Evolutionary conservation across 768 basidiomycete genomes (phyloP), one percentile per base, ranked within the genome.

Genomic region (Hypholoma fasciculare): DNA sequence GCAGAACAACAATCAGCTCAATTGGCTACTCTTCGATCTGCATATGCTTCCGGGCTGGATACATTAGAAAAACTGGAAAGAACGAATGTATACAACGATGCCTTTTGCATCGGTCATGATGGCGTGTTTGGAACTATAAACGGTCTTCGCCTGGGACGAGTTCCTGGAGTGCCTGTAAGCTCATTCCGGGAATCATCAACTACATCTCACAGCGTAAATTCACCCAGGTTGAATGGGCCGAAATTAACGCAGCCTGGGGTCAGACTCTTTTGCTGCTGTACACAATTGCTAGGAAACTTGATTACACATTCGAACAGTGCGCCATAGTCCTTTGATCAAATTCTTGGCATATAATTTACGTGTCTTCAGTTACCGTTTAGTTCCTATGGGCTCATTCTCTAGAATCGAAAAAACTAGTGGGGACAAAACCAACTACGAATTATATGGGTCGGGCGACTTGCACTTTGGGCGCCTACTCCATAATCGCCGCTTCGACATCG

Each of bases 181-280:
- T 16, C 51, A 46, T 7, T 46, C 47, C 7, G 14, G 26, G 7
- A 26, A 36, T n/a, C 39, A 57, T 58, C 39, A 27, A 13, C 27
- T 11, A 30, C 34, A 30, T 23, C 49, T 36, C 52, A 44, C 43
- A 30, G 57, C 67, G 54, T 58, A 57, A 50, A 64, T 55, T 13
- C 43, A 38, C 58, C 8, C 61, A 93, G 87, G 96, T 98, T 30
- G 97, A 98, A 69, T 99, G 96, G 96, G 85, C 93, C 2, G 97
- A 99, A 74, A 95, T 98, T 71, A 98, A 98, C 68, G 97, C 97
- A 11, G 97, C 97, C 16, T 97, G 96, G 95, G 97, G 97, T 1
- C 90, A 97, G 69, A 93, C 96, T 0, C 78, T 96, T n/a, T 80
- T 98, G 16, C 79, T 98, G 56, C 75, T 98, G 37, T 92, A 96